These are phyloP conservation scores for Salvia sclarea DNA, from an alignment of 305 asterid species.

Conservation along the genomic window DNA sequence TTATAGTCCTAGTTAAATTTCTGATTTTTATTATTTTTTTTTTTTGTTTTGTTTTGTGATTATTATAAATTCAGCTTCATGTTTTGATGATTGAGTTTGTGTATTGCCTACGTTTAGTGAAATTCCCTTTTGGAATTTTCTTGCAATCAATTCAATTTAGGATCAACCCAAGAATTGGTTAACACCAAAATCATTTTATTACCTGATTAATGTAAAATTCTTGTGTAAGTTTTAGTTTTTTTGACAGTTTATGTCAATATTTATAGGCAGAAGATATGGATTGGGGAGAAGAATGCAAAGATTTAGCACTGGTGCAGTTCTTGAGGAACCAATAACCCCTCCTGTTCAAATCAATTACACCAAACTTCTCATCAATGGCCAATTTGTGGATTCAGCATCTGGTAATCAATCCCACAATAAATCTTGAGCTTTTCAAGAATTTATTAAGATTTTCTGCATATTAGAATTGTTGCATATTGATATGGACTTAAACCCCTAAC, in stretches of 20 bases:
- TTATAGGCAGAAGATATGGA: constrained; percentile 48
- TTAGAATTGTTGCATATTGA: neutral
- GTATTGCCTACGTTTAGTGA: no score
- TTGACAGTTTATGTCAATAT: neutral
- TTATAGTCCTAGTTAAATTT: no score
- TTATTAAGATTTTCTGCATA: neutral
- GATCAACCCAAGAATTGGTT: neutral
- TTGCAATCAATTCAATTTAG: neutral
- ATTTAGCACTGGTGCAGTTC: constrained; percentile 55
- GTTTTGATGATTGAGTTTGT: no score
- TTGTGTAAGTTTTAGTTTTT: neutral
- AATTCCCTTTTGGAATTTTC: no score
- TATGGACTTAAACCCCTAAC: neutral
- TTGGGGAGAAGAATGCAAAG: constrained; percentile 37
- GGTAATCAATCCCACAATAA: constrained; percentile 41
- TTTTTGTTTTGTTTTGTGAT: no score
- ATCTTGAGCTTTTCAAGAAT: neutral
- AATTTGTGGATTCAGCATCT: constrained; percentile 73
- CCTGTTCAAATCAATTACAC: constrained; percentile 52
- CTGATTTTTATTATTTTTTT: no score
- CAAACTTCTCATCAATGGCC: constrained; percentile 69
- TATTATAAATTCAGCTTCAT: no score
- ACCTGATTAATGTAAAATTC: neutral
- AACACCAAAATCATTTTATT: neutral
- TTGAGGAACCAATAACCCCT: constrained; percentile 54